phyloP scores from a whole-genome alignment of 148 eudicot genomes.

The Cornus florida region DNA sequence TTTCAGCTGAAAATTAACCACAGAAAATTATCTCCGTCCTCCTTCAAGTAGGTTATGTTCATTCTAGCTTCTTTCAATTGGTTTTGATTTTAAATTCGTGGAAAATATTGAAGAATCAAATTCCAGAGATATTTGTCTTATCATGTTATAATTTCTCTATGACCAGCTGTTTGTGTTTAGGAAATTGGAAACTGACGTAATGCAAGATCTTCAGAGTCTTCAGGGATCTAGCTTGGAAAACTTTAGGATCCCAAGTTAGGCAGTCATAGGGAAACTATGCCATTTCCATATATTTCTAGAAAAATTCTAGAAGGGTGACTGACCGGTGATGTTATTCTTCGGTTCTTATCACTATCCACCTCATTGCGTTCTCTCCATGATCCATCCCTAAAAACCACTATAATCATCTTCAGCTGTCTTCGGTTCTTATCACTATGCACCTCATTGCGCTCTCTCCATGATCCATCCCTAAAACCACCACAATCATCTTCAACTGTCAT shows the following conservation, averaged over 20 bases:
- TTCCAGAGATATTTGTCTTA: background rate
- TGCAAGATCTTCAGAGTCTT: background rate
- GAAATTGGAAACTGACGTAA: background rate
- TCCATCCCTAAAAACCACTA: no score
- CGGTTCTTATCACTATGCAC: no score
- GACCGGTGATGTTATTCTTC: no score
- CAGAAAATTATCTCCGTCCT: background rate
- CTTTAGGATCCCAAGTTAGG: background rate
- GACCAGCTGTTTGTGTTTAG: background rate
- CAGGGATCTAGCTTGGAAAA: background rate
- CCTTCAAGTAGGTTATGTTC: no score
- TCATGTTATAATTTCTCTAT: background rate
- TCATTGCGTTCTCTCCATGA: no score
- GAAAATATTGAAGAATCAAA: background rate
- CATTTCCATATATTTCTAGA: background rate
- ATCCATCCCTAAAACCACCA: no score
- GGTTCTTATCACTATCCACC: no score
- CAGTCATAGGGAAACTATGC: background rate
- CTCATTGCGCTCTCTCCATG: no score
- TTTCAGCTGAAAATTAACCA: background rate
- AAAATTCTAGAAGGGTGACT: no score
- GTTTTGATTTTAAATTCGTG: background rate
- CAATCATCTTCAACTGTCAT: no score
- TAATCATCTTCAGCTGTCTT: no score
- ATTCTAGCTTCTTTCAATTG: background rate